phyloP scores from a whole-genome alignment of 768 basidiomycete genomes.

The Tricholoma hemisulphureum region DNA sequence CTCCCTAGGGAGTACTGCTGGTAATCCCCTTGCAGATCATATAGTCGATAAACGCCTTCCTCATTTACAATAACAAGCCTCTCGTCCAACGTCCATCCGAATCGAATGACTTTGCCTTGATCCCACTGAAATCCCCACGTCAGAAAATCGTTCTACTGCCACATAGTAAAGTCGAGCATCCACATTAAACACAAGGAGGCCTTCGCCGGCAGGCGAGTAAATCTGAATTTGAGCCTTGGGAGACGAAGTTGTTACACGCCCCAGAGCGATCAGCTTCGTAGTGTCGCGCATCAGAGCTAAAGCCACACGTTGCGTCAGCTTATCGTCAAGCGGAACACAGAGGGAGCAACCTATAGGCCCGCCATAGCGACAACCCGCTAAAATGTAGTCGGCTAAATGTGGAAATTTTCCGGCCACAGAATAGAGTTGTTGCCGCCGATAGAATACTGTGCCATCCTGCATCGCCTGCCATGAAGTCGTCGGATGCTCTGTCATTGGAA shows the following conservation, averaged over 20 bases:
- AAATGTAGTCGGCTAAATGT: slow-evolving; percentile 73
- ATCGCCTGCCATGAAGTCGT: slow-evolving; percentile 89
- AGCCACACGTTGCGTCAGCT: not conserved
- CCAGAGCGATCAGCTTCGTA: slow-evolving; percentile 73
- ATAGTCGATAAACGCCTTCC: slow-evolving; percentile 88
- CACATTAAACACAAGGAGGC: slow-evolving; percentile 68
- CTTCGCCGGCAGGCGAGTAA: slow-evolving; percentile 83
- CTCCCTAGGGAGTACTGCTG: slow-evolving; percentile 79
- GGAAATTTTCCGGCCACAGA: slow-evolving; percentile 76
- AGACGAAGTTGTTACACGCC: slow-evolving; percentile 52
- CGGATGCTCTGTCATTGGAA: slow-evolving; percentile 68
- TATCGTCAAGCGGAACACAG: not conserved
- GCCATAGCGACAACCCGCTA: slow-evolving; percentile 81
- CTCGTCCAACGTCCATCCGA: slow-evolving; percentile 85
- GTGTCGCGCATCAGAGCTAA: slow-evolving; percentile 86
- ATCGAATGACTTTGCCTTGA: slow-evolving; percentile 74
- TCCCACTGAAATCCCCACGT: slow-evolving; percentile 70
- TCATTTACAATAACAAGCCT: slow-evolving; percentile 83
- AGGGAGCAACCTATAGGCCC: slow-evolving; percentile 77
- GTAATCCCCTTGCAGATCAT: slow-evolving; percentile 85
- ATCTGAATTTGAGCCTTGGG: slow-evolving; percentile 83
- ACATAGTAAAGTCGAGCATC: slow-evolving; percentile 35
- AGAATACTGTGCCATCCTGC: slow-evolving; percentile 85
- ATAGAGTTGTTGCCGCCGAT: slow-evolving; percentile 82
- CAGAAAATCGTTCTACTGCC: slow-evolving; percentile 17